phyloP scores from a whole-genome alignment of 2,329 filamentous ascomycete species.

The Fusarium buxicola region DNA sequence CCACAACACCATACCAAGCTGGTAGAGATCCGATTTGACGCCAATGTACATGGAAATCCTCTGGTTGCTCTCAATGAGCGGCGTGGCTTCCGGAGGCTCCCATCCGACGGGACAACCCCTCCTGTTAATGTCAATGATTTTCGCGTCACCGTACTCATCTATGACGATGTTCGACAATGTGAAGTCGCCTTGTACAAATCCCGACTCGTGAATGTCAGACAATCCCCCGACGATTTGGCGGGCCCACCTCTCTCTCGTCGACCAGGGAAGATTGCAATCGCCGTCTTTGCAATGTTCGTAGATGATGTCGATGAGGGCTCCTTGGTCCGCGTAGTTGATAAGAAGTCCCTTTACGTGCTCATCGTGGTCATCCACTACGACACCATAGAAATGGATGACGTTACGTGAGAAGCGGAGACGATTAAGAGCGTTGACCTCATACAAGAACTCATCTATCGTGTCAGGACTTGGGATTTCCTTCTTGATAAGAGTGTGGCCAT shows the following conservation, averaged over 20 bases:
- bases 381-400: conserved; percentile 87
- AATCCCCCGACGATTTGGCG: conserved; percentile 90
- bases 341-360: conserved; percentile 86
- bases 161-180: conserved; percentile 98
- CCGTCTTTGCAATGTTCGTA: conserved; percentile 78
- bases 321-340: conserved; percentile 87
- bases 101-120: conserved; percentile 97
- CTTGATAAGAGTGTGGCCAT: conserved; percentile 82
- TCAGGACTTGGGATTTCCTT: conserved; percentile 98
- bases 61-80: conserved; percentile 87
- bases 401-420: conserved; percentile 77
- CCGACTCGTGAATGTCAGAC: conserved; percentile 92
- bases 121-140: conserved; percentile 98
- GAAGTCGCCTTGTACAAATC: conserved; percentile 97
- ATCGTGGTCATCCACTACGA: conserved; percentile 91
- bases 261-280: conserved; percentile 71
- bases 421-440: conserved; percentile 96
- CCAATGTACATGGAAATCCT: conserved; percentile 97
- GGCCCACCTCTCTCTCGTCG: conserved; percentile 85
- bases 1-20: conserved; percentile 98
- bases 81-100: conserved; percentile 93
- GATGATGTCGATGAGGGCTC: conserved; percentile 89
- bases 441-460: conserved; percentile 94
- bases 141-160: conserved; percentile 83
- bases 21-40: conserved; percentile 95